phyloP scores from a whole-genome alignment of 2,329 filamentous ascomycete species.

The Elsinoe batatas region DNA sequence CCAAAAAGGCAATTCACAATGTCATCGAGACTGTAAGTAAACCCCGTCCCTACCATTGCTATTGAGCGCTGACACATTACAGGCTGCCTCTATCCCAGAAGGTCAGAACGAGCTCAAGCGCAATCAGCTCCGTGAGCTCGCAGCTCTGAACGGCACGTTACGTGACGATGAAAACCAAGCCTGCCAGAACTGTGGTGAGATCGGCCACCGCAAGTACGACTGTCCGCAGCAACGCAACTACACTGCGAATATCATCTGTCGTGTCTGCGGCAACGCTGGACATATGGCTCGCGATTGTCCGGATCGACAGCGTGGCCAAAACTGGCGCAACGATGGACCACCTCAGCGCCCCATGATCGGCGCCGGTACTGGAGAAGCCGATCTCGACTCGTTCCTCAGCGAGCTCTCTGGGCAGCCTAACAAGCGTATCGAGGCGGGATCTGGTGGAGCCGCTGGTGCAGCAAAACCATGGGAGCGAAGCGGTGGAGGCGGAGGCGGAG shows the following conservation, averaged over 20 bases:
- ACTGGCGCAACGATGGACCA: constrained; percentile 73
- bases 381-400: constrained; percentile 98
- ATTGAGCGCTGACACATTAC: constrained; percentile 24
- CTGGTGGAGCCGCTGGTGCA: constrained; percentile 50
- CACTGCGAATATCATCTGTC: constrained; percentile 98
- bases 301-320: constrained; percentile 79
- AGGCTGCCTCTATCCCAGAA: constrained; percentile 97
- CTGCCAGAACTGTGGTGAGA: constrained; percentile 98
- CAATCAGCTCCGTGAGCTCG: constrained; percentile 94
- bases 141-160: constrained; percentile 94
- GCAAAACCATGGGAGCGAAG: constrained; percentile 75
- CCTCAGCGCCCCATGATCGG: constrained; percentile 31
- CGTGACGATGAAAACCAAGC: constrained; percentile 99
- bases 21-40: constrained; percentile 88
- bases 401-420: constrained; percentile 62
- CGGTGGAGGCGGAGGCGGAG: constrained; percentile 58
- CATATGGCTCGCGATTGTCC: constrained; percentile 98
- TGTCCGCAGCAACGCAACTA: constrained; percentile 96
- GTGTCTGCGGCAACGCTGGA: constrained; percentile 92
- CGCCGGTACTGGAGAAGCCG: constrained; percentile 70
- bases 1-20: constrained; percentile 96
- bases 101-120: constrained; percentile 98
- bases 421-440: constrained; percentile 78
- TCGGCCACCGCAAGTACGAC: constrained; percentile 97
- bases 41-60: not conserved